These are phyloP conservation scores for Sclerotinia borealis DNA, from an alignment of 2,329 filamentous ascomycete genomes.

Conservation along the genomic window DNA sequence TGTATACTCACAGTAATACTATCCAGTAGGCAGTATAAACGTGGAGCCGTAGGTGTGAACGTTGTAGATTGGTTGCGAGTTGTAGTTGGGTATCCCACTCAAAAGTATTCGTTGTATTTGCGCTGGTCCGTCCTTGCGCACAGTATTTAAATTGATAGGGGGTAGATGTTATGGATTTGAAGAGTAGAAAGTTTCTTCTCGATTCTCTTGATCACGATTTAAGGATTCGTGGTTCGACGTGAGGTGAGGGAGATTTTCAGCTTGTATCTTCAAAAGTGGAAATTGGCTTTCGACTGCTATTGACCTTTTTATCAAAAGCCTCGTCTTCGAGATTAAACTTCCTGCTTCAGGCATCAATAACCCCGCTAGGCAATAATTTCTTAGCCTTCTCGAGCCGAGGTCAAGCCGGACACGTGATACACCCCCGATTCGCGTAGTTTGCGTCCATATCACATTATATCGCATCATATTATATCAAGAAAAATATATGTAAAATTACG, in stretches of 20 bases:
- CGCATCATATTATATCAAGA: no score
- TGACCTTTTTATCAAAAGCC: conserved; percentile 11
- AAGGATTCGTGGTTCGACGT: neutral
- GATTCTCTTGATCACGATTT: neutral
- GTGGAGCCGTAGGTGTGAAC: neutral
- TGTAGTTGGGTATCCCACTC: neutral
- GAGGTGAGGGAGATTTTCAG: neutral
- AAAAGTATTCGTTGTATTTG: conserved; percentile 10
- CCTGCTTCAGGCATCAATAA: conserved; percentile 5
- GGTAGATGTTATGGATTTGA: neutral
- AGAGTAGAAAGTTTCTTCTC: neutral
- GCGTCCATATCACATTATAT: no score
- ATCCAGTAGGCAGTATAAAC: conserved; percentile 6
- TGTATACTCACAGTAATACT: neutral
- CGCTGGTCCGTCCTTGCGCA: conserved; percentile 6
- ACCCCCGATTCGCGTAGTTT: no score
- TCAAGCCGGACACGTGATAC: neutral
- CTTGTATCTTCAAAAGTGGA: neutral
- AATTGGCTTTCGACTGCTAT: neutral
- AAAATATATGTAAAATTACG: no score
- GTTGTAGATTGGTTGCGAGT: neutral
- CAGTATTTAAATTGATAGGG: conserved; percentile 7
- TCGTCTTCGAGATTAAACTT: conserved; percentile 13
- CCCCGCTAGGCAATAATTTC: conserved; percentile 10
- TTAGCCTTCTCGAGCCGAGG: neutral